Evolutionary conservation across 805 yeast species (phyloP).

Genomic region (Starmerella vaccinii): DNA sequence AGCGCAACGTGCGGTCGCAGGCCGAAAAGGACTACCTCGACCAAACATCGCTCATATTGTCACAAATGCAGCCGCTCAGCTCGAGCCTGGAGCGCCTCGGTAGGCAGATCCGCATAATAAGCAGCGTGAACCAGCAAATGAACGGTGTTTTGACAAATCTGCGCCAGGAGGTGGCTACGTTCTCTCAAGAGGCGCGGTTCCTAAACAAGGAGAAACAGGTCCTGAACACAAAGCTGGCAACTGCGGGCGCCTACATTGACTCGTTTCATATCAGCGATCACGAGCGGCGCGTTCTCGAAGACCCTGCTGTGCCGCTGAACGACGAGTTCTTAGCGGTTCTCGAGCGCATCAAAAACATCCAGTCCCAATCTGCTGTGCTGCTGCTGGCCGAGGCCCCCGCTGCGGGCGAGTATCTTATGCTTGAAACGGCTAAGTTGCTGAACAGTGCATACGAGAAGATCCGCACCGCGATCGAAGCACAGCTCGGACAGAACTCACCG

Average conservation of each 20-base stretch:
- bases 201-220: slow-evolving; percentile 24
- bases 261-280: slow-evolving; percentile 59
- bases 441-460: slow-evolving; percentile 47
- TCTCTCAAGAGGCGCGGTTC: slow-evolving; percentile 26
- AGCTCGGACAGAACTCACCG: slow-evolving; percentile 17
- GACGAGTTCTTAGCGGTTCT: slow-evolving; percentile 52
- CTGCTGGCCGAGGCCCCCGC: slow-evolving; percentile 45
- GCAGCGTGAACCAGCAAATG: slow-evolving; percentile 22
- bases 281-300: slow-evolving; percentile 51
- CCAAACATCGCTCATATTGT: slow-evolving; percentile 25
- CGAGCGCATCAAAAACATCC: slow-evolving; percentile 51
- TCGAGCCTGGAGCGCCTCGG: slow-evolving; percentile 24
- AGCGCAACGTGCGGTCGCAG: slow-evolving; percentile 18
- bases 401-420: slow-evolving; percentile 38
- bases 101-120: slow-evolving; percentile 19
- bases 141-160: slow-evolving; percentile 21
- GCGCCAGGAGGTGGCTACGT: slow-evolving; percentile 23
- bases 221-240: slow-evolving; percentile 22
- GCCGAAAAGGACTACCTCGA: slow-evolving; percentile 15
- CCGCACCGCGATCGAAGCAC: slow-evolving; percentile 34
- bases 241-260: slow-evolving; percentile 35
- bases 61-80: slow-evolving; percentile 31
- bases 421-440: slow-evolving; percentile 36
- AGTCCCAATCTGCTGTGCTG: slow-evolving; percentile 51
- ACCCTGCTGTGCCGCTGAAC: slow-evolving; percentile 29